phyloP scores from a whole-genome alignment of 116 monocot genomes.

The Cymodocea nodosa region DNA sequence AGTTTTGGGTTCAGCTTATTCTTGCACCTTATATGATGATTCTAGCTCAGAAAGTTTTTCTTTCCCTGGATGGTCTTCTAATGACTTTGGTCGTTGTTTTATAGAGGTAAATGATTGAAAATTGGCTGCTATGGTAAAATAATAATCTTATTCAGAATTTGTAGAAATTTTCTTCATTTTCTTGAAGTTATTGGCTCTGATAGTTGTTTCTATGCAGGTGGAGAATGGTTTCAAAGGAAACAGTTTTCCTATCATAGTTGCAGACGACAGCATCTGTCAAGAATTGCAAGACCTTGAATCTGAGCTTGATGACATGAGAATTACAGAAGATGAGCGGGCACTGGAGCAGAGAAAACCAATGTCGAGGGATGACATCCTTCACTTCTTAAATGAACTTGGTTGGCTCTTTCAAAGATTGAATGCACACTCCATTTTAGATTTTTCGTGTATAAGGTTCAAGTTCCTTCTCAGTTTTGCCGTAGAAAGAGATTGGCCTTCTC shows the following conservation, averaged over 20 bases:
- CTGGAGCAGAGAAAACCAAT: conserved; percentile 14
- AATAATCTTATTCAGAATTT: neutral
- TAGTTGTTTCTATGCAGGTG: conserved; percentile 30
- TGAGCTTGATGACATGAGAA: conserved; percentile 39
- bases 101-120: conserved; percentile 43
- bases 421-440: conserved; percentile 13
- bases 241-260: conserved; percentile 83
- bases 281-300: conserved; percentile 72
- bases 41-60: conserved; percentile 57
- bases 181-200: neutral
- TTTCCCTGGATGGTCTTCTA: conserved; percentile 39
- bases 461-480: conserved; percentile 65
- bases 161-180: neutral
- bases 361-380: conserved; percentile 50
- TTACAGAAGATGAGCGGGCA: conserved; percentile 29
- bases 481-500: conserved; percentile 55
- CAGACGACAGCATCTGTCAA: conserved; percentile 56
- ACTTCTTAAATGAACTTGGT: conserved; percentile 89
- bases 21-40: conserved; percentile 68
- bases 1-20: conserved; percentile 52
- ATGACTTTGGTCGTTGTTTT: conserved; percentile 67
- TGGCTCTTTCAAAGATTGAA: conserved; percentile 81
- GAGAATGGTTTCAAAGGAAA: conserved; percentile 96
- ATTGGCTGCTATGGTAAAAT: neutral
- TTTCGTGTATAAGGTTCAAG: conserved; percentile 56